phyloP scores from a whole-genome alignment of 768 basidiomycete genomes.

The Pleurotus djamor region DNA sequence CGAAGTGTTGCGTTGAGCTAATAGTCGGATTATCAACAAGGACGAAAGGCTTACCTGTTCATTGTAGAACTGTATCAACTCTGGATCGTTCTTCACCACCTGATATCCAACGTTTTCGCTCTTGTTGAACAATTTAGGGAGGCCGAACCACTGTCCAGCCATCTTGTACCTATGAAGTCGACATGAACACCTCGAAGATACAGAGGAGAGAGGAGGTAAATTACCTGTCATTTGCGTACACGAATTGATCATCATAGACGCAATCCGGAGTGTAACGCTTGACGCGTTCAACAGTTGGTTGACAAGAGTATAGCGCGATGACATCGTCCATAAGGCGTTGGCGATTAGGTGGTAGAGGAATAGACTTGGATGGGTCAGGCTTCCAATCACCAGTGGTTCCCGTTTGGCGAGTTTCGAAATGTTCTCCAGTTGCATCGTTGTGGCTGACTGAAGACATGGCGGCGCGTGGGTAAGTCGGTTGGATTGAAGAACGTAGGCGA shows the following conservation, averaged over 20 bases:
- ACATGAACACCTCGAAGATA: background rate
- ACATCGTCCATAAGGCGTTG: conserved; percentile 38
- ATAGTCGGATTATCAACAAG: background rate
- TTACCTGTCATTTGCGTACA: conserved; percentile 36
- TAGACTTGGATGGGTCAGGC: conserved; percentile 31
- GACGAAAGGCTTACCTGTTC: conserved; percentile 25
- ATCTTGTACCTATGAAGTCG: background rate
- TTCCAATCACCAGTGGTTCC: conserved; percentile 24
- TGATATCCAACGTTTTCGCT: conserved; percentile 32
- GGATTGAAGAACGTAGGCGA: no score
- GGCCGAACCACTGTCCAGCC: conserved; percentile 33
- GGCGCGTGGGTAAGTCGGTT: no score
- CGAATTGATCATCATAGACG: conserved; percentile 32
- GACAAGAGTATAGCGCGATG: conserved; percentile 33
- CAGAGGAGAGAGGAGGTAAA: conserved; percentile 29
- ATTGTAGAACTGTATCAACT: conserved; percentile 40
- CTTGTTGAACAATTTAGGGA: conserved; percentile 33
- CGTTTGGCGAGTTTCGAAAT: conserved; percentile 34
- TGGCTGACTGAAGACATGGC: background rate
- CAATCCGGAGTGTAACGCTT: conserved; percentile 26
- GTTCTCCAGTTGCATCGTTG: conserved; percentile 27
- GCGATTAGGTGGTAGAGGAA: conserved; percentile 31
- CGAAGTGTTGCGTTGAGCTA: no score
- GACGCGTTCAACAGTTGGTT: conserved; percentile 34
- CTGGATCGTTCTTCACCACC: conserved; percentile 29